Conservation (phyloP, 176 grass and related monocot genomes). For the Chrysopogon serrulatus region DNA sequence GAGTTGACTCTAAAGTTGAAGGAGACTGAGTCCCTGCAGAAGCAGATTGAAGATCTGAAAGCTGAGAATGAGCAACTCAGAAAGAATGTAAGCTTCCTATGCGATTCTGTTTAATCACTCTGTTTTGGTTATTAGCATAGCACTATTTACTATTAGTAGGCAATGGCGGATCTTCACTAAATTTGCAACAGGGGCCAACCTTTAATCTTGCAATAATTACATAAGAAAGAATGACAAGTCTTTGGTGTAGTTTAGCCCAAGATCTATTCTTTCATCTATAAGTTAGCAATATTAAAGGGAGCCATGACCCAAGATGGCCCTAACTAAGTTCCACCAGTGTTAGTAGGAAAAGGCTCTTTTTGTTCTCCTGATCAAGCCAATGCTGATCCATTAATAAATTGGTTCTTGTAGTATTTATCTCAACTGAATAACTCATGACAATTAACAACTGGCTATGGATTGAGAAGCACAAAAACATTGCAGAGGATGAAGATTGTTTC, state of each 20-base stretch:
- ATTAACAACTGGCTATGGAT: background rate
- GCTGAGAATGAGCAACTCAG: slow-evolving; percentile 19
- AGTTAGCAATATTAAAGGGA: too few relatives aligned
- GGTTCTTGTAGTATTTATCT: background rate
- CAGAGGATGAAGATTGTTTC: background rate
- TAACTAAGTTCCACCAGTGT: too few relatives aligned
- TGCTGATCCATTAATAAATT: background rate
- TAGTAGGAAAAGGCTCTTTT: background rate
- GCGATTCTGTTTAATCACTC: background rate
- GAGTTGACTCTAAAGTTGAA: slow-evolving; percentile 7
- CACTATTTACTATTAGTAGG: background rate
- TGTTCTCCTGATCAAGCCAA: background rate
- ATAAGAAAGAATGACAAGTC: too few relatives aligned
- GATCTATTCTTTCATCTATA: too few relatives aligned
- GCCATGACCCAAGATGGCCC: too few relatives aligned
- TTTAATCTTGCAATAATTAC: too few relatives aligned
- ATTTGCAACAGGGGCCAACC: too few relatives aligned
- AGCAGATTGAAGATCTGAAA: background rate
- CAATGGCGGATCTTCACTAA: too few relatives aligned
- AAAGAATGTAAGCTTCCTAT: slow-evolving; percentile 6
- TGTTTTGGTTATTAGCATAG: background rate
- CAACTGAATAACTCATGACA: background rate
- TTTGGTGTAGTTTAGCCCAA: too few relatives aligned
- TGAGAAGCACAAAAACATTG: background rate
- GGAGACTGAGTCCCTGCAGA: background rate